Evolutionary conservation across 768 basidiomycete genomes (phyloP).

Genomic region (Amanita muscaria): DNA sequence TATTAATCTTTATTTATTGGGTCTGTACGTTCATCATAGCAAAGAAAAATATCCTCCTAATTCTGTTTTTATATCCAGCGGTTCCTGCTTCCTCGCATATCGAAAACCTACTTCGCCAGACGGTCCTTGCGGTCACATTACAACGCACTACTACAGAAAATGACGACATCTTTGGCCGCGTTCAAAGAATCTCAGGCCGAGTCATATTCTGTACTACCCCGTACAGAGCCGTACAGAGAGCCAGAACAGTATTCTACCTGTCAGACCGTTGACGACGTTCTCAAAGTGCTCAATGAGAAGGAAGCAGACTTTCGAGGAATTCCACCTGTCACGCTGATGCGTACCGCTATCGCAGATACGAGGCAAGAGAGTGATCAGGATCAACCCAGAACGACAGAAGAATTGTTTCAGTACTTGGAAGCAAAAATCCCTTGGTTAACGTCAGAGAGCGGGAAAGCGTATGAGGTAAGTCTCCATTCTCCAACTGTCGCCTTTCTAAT

Average conservation of each 20-base stretch:
- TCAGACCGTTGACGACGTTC: conserved; percentile 34
- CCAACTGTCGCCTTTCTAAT: background rate
- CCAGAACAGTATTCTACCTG: conserved; percentile 32
- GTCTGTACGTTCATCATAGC: conserved; percentile 30
- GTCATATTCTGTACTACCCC: conserved; percentile 49
- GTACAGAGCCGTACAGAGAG: conserved; percentile 43
- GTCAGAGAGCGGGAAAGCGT: conserved; percentile 39
- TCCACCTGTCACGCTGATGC: conserved; percentile 47
- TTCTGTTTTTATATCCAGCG: conserved; percentile 33
- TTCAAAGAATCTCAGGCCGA: conserved; percentile 49
- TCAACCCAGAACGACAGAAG: conserved; percentile 40
- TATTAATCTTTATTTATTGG: conserved; percentile 54
- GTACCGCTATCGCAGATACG: conserved; percentile 51
- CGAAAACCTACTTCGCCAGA: conserved; percentile 50
- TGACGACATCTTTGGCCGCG: conserved; percentile 46
- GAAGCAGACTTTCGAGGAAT: conserved; percentile 25
- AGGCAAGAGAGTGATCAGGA: conserved; percentile 26
- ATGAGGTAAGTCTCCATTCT: conserved; percentile 38
- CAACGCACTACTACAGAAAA: conserved; percentile 39
- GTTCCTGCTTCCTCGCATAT: conserved; percentile 59
- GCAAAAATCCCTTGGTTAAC: conserved; percentile 49
- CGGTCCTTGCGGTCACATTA: conserved; percentile 55
- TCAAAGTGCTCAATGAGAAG: conserved; percentile 23
- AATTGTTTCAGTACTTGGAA: conserved; percentile 52
- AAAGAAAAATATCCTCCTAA: conserved; percentile 1